phyloP scores from a whole-genome alignment of 148 eudicot species.

The Rhododendron molle region DNA sequence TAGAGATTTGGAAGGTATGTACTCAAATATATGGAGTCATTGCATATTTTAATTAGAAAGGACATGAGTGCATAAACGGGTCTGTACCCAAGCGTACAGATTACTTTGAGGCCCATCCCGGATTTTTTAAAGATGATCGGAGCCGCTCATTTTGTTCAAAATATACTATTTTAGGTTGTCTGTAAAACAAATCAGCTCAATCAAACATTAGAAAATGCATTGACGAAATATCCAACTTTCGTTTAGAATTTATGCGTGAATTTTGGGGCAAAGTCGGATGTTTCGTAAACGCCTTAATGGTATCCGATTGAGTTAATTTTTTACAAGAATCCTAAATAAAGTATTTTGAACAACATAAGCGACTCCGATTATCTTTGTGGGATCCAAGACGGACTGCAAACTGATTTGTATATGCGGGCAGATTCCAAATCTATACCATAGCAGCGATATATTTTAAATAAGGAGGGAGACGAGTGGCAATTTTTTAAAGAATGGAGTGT shows the following conservation, averaged over 20 bases:
- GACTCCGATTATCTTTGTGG: background rate
- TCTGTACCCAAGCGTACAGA: background rate
- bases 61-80: background rate
- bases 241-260: background rate
- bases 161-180: background rate
- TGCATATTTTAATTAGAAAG: background rate
- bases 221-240: background rate
- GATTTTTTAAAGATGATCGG: background rate
- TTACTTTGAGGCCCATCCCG: background rate
- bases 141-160: no score
- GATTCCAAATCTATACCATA: background rate
- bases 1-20: constrained; percentile 18
- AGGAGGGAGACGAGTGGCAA: background rate
- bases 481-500: background rate
- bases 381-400: background rate
- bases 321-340: no score
- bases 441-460: background rate
- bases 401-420: background rate
- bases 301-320: no score
- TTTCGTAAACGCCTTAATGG: background rate
- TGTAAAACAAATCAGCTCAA: background rate
- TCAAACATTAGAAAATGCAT: background rate
- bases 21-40: background rate
- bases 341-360: background rate
- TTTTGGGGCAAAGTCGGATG: background rate